Evolutionary conservation across 306 rosid species (phyloP).

Genomic region (Cercis canadensis): DNA sequence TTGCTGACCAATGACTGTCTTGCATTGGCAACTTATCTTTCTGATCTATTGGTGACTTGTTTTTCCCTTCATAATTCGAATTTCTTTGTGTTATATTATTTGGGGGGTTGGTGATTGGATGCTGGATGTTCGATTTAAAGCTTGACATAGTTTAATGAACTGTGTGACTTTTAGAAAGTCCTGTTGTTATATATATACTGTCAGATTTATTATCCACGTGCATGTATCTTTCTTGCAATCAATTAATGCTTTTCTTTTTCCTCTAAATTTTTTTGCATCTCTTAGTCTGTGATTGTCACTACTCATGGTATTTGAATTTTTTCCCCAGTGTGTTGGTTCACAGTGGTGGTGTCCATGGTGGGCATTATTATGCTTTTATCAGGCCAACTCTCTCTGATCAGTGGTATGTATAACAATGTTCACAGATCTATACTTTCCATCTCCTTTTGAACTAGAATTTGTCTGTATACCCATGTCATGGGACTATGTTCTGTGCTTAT

Average conservation of each 20-base stretch:
- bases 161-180: not conserved
- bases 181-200: not conserved
- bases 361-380: constrained; percentile 97
- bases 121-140: not conserved
- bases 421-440: constrained; percentile 19
- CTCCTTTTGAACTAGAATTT: constrained; percentile 24
- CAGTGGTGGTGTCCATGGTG: constrained; percentile 99
- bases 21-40: constrained; percentile 11
- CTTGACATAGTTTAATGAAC: constrained; percentile 6
- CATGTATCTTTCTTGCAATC: not conserved
- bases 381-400: constrained; percentile 94
- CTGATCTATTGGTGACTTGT: constrained; percentile 30
- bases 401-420: constrained; percentile 61
- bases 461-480: constrained; percentile 19
- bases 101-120: constrained; percentile 27
- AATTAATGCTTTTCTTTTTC: not conserved
- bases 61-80: not conserved
- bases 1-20: not conserved
- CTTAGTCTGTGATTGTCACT: constrained; percentile 10
- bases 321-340: constrained; percentile 90
- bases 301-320: constrained; percentile 39
- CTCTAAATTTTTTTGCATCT: constrained; percentile 15
- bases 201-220: constrained; percentile 4
- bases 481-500: constrained; percentile 10
- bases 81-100: constrained; percentile 21